A percentile compares a stretch with the other conserved stretches of the same genome.
Evolutionary conservation across 164 flowering plant species (phyloP).

Genomic region (Aristolochia californica): DNA sequence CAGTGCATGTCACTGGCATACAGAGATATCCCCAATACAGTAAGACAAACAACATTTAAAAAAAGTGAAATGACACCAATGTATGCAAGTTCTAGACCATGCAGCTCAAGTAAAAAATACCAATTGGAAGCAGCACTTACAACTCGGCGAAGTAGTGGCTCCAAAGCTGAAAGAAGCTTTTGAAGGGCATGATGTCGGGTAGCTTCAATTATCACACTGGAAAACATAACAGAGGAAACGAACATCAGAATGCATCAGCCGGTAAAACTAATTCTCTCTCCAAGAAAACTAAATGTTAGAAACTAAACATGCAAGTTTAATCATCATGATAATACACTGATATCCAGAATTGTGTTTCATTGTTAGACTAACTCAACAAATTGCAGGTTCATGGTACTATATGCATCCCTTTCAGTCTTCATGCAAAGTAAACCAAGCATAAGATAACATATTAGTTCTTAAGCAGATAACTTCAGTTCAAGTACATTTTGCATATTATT

Average conservation of each 20-base stretch:
- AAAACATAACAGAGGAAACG: too few relatives aligned
- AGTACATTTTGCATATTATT: too few relatives aligned
- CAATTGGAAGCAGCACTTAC: constrained; percentile 12
- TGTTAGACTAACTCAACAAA: too few relatives aligned
- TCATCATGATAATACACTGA: too few relatives aligned
- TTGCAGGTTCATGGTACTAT: too few relatives aligned
- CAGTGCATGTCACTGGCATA: background rate
- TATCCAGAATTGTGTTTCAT: too few relatives aligned
- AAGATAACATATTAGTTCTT: too few relatives aligned
- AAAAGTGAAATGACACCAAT: background rate
- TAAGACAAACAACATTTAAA: background rate
- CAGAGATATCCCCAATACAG: background rate
- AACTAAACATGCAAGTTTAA: background rate
- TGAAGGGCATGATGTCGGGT: constrained; percentile 30
- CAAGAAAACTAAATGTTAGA: background rate
- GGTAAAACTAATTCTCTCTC: background rate
- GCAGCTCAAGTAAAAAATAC: background rate
- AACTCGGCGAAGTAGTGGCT: constrained; percentile 35
- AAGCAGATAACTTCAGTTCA: too few relatives aligned
- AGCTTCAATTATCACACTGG: constrained; percentile 44
- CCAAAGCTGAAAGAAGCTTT: constrained; percentile 37
- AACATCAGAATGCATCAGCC: too few relatives aligned
- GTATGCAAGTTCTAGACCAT: too few relatives aligned
- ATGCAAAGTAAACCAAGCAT: too few relatives aligned
- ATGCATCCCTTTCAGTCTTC: too few relatives aligned